Evolutionary conservation across 331 rosid species (phyloP), one percentile per base, ranked within the genome.

Genomic region (Rosa hybrid): DNA sequence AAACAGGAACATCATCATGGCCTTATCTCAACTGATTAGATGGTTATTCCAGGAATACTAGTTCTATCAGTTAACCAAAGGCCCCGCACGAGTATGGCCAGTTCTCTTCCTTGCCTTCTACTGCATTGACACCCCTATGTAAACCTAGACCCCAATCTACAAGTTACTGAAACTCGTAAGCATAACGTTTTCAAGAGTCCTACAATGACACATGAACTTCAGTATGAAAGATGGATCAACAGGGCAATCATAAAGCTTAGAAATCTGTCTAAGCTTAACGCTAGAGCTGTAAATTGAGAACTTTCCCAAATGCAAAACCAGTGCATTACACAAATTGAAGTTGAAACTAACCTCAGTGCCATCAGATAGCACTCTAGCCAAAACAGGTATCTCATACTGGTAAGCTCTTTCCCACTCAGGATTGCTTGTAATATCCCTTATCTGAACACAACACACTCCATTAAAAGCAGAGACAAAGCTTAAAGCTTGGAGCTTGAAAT

Each of bases 361-460:
- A 87, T 93, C 95, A 51, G 94, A 75, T 42, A 67, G 91, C 25
- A 96, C 83, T 90, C 88, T 92, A 42, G 97, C 95, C 81, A 96
- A 69, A 68, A 96, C 98, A 9, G 97, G 99, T 77, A 92, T 93
- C 86, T 93, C 99, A 59, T 90, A 93, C 78, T 89, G 98, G 86
- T 90, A 92, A 81, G 97, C 94, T 62, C 72, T 87, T 81, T 93
- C 94, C 99, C 98, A 93, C 59, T 88, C 90, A 2, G 92, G 94
- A 80, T 92, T 93, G 81, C 76, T 89, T 4, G 94, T 89, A 75
- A 96, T 93, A 72, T 96, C 99, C 87, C 97, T 86, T 75, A 89
- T 84, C 99, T 96, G 84, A 76, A 6, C 7, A 14, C n/a, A 42
- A 9, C 80, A 11, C 72, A 57, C 63, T 56, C 21, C 57, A 74